These are phyloP conservation scores for Yamadazyma pseudoaaseri DNA, from an alignment of 1,139 yeast genomes.

Conservation along the genomic window DNA sequence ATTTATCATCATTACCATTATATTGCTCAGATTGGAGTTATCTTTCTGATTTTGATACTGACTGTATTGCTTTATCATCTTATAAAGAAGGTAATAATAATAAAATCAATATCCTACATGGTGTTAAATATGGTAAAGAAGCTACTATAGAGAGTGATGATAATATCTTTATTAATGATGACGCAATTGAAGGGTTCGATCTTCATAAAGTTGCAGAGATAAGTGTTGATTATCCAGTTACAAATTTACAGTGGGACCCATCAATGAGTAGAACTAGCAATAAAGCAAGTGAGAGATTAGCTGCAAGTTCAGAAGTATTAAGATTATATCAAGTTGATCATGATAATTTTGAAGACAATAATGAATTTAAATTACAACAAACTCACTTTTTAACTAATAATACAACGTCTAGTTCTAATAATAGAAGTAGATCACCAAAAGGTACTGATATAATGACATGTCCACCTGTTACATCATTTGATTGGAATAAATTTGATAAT, in stretches of 20 bases:
- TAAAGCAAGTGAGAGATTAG: conserved; percentile 44
- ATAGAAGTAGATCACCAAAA: not conserved
- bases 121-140: conserved; percentile 31
- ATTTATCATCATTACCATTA: conserved; percentile 60
- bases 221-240: conserved; percentile 61
- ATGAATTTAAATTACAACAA: conserved; percentile 33
- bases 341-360: conserved; percentile 28
- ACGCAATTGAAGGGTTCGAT: conserved; percentile 39
- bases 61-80: conserved; percentile 63
- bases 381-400: conserved; percentile 45
- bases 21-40: conserved; percentile 69
- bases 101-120: conserved; percentile 49
- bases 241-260: conserved; percentile 77
- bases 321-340: conserved; percentile 59
- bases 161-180: conserved; percentile 8
- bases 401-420: conserved; percentile 18
- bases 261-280: conserved; percentile 20
- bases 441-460: conserved; percentile 45
- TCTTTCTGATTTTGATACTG: conserved; percentile 33
- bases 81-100: conserved; percentile 71
- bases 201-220: conserved; percentile 54
- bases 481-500: conserved; percentile 81
- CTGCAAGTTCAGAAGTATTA: conserved; percentile 71
- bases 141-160: conserved; percentile 12
- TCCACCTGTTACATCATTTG: conserved; percentile 90